A percentile compares a stretch with the other conserved stretches of the same genome.
phyloP scores from a whole-genome alignment of 495 filamentous ascomycete genomes.

The Mytilinidion resinicola region DNA sequence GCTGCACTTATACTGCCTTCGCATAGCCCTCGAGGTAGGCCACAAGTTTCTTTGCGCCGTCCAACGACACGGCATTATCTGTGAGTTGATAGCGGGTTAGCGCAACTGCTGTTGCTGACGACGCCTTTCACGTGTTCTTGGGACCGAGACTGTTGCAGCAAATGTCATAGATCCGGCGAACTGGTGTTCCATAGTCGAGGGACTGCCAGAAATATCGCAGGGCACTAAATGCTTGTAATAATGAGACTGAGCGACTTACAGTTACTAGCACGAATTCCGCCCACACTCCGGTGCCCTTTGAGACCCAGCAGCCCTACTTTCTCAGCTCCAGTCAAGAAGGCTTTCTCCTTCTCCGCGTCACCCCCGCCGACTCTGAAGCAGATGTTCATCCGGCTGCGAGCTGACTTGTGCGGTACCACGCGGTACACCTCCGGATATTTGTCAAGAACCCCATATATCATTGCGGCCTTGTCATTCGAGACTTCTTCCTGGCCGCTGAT shows the following conservation, averaged over 20 bases:
- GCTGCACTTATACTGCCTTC: constrained; percentile 6
- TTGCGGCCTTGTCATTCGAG: constrained; percentile 61
- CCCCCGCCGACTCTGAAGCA: constrained; percentile 72
- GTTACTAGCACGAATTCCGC: constrained; percentile 59
- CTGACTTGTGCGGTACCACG: constrained; percentile 65
- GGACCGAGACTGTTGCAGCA: no score
- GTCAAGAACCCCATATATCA: constrained; percentile 71
- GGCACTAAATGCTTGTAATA: background rate
- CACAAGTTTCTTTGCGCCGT: constrained; percentile 35
- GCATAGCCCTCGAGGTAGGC: constrained; percentile 38
- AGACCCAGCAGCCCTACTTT: constrained; percentile 58
- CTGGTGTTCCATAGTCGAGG: no score
- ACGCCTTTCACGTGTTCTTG: no score
- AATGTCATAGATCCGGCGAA: no score
- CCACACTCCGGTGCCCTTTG: constrained; percentile 77
- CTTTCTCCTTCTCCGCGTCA: constrained; percentile 62
- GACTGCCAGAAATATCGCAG: background rate
- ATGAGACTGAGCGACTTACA: constrained; percentile 30
- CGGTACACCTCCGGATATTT: constrained; percentile 60
- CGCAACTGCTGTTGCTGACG: constrained; percentile 2
- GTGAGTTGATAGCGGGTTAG: constrained; percentile 19
- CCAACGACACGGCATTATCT: constrained; percentile 38
- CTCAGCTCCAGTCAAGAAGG: constrained; percentile 67
- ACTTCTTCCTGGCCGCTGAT: constrained; percentile 64
- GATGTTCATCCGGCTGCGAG: constrained; percentile 83